Base-by-base conservation (phyloP, 148 eudicot genomes). In the Persicaria tinctoria region DNA sequence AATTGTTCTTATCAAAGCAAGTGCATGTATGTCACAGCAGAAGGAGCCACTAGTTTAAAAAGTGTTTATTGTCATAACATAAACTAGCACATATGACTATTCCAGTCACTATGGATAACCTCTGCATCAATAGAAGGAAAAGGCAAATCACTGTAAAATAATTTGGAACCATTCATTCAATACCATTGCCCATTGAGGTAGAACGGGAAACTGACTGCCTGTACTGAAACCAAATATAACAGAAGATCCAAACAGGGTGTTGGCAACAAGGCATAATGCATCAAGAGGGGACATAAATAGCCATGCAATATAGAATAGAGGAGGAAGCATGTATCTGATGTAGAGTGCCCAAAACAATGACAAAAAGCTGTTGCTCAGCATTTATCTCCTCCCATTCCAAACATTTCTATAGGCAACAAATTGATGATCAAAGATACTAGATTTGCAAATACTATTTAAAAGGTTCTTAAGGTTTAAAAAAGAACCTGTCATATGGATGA, bases 401-500 rank as follows among this genome's bases (percentile, higher is more conserved):
- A 18, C 63, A 32, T 59, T 59, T n/a, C 8, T 20, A 20, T 59
- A 17, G 64, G 64, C 8, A 20, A 59, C 27, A n/a, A 59, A 46
- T 13, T 55, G 64, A n/a, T 74, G 49, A 57, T 1, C 47, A 55
- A 45, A 75, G 68, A 60, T 41, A 32, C 16, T 38, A 38, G n/a
- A 64, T 23, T 23, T 4, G 1, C 27, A 27, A 9, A 60, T 8
- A 27, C 68, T 3, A 5, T 27, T 41, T 60, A 8, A 64, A 13
- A 64, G 46, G 5, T 41, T 62, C 8, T 10, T 13, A 41, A n/a
- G 44, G 64, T 46, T 32, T 32, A 1, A 62, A 12, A 53, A 20
- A 84, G 77, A 78, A 92, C 97, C 86, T 82, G 76, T 87, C 85
- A 78, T 76, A 72, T 20, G 91, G 88, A 80, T 85, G 82, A 83